Conservation (phyloP, 768 basidiomycete genomes). For the Tricholoma furcatifolium region DNA sequence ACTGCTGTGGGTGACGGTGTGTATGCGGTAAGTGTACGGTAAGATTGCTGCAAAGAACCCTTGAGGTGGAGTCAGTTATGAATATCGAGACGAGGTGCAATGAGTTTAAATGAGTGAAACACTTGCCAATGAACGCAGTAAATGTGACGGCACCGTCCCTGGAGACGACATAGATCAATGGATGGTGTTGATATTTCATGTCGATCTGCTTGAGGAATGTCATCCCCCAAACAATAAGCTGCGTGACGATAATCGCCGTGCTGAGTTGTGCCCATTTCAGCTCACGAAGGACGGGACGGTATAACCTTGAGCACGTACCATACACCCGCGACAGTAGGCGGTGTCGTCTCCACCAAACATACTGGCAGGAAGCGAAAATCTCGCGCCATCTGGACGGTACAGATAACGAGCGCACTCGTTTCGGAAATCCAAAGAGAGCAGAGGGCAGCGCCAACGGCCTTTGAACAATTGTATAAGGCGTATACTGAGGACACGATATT, state of each 20-base stretch:
- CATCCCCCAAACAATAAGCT: background rate
- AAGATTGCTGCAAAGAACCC: background rate
- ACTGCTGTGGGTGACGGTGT: background rate
- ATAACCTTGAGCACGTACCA: background rate
- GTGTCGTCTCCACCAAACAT: background rate
- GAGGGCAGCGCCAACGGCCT: background rate
- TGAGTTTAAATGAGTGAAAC: too few species aligned
- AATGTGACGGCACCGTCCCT: background rate
- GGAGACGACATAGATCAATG: background rate
- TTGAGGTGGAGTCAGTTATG: background rate
- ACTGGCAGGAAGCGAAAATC: background rate
- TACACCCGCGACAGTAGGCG: background rate
- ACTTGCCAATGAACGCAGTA: background rate
- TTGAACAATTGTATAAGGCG: conserved; percentile 1
- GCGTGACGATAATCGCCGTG: background rate
- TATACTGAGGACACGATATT: background rate
- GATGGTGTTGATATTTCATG: background rate
- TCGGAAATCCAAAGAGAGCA: background rate
- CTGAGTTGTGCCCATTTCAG: background rate
- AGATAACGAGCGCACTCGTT: background rate
- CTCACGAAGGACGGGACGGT: background rate
- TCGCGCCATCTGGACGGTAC: background rate
- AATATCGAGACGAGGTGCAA: too few species aligned
- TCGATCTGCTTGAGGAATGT: background rate
- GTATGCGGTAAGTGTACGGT: conserved; percentile 1